Evolutionary conservation across 352 stramenopile genomes (phyloP).

Genomic region (Globisporangium alternatum): DNA sequence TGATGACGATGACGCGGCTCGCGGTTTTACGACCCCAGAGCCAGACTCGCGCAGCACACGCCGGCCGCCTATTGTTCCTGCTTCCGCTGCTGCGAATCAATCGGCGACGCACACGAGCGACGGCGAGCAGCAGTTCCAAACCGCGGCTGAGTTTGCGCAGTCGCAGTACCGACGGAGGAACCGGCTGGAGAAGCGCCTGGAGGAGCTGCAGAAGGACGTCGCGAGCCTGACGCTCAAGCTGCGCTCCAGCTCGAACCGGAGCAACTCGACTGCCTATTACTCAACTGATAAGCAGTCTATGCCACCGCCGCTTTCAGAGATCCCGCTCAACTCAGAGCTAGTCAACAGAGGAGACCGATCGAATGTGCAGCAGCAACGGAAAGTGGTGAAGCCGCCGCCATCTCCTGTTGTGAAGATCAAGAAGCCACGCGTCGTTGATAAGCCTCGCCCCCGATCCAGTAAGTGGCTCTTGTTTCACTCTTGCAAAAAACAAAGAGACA

Average conservation of each 20-base stretch:
- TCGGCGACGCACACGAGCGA: not conserved
- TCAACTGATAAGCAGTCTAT: conserved; percentile 29
- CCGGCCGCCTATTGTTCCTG: not conserved
- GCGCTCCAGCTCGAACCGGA: conserved; percentile 31
- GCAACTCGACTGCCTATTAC: conserved; percentile 20
- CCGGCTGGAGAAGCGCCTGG: conserved; percentile 55
- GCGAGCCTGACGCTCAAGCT: conserved; percentile 72
- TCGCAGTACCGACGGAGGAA: conserved; percentile 53
- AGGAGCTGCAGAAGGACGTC: conserved; percentile 75
- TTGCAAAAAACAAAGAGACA: too few relatives aligned
- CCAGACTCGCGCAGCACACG: not conserved
- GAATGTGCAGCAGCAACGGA: not conserved
- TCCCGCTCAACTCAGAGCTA: not conserved
- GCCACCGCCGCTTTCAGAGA: not conserved
- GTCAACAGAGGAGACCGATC: not conserved
- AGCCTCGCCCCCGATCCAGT: conserved; percentile 15
- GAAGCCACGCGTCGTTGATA: conserved; percentile 8
- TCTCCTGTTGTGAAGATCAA: conserved; percentile 10
- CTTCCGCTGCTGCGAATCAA: not conserved
- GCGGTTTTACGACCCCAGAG: conserved; percentile 13
- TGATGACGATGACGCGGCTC: not conserved
- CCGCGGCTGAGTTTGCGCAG: conserved; percentile 24
- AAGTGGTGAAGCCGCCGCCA: not conserved
- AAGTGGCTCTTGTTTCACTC: not conserved
- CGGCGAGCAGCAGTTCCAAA: conserved; percentile 12